Evolutionary conservation across 1,139 yeast genomes (phyloP).

Genomic region (Kodamaea alishanica): DNA sequence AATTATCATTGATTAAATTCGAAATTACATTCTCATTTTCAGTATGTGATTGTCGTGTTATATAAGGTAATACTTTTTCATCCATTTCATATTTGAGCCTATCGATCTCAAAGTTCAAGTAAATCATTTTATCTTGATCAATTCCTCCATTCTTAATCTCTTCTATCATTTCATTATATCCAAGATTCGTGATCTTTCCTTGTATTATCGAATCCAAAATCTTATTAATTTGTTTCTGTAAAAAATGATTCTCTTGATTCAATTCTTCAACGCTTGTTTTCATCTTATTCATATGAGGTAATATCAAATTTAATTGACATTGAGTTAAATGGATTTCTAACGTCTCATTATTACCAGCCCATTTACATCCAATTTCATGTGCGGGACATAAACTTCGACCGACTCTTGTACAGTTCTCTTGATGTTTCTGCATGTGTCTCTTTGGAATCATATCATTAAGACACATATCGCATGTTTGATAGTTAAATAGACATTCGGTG

Average conservation of each 20-base stretch:
- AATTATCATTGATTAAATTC: conserved; percentile 41
- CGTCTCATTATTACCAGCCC: conserved; percentile 38
- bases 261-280: conserved; percentile 10
- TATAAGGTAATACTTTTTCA: conserved; percentile 37
- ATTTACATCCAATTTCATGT: conserved; percentile 37
- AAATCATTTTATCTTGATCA: conserved; percentile 33
- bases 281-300: conserved; percentile 28
- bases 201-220: conserved; percentile 48
- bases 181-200: conserved; percentile 51
- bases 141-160: conserved; percentile 33
- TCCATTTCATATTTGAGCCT: conserved; percentile 42
- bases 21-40: conserved; percentile 38
- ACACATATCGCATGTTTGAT: conserved; percentile 38
- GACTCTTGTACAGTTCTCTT: conserved; percentile 32
- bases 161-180: conserved; percentile 46
- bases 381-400: conserved; percentile 41
- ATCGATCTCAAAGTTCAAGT: conserved; percentile 38
- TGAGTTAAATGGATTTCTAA: conserved; percentile 36
- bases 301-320: conserved; percentile 32
- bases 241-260: conserved; percentile 21
- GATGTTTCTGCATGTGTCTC: conserved; percentile 32
- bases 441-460: conserved; percentile 39
- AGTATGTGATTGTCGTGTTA: conserved; percentile 28
- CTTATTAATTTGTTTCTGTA: conserved; percentile 43
- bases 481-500: conserved; percentile 40